Base-by-base conservation (phyloP, 371 early-diverging fungal species). In the Synchytrium microbalum region DNA sequence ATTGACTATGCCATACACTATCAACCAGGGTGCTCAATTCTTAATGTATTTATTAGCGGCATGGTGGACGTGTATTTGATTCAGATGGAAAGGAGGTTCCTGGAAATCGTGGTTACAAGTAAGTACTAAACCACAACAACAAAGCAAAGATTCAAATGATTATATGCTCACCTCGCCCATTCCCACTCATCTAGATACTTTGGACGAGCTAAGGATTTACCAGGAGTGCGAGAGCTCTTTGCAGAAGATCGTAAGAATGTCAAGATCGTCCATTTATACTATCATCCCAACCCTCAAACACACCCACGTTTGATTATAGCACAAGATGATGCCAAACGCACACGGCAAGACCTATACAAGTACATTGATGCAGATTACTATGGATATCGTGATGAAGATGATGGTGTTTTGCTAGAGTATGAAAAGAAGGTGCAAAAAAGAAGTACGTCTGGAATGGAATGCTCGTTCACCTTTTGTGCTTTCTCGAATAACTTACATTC, bases 181-280 rank as follows among this genome's bases (percentile, higher is more conserved):
- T 3, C 24, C 14, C 26, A 16, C 64, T 19, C 46, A 46, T 30
- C 10, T 64, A 86, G 88, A 73, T 92, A 96, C 70, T 97, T 95
- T 85, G 96, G 98, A n/a, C 88, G 95, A 55, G 96, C 98, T 58
- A 90, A 86, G 69, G 93, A 95, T 62, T 79, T 97, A 60, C 95
- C 95, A 0, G 96, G 94, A 23, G 95, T 97, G 51, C 84, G 88
- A 68, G 96, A 97, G 67, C 75, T 96, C 32, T 89, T 97, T 68
- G 92, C 88, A 59, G 76, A 86, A 70, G 81, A 67, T 61, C 70
- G 77, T 75, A 32, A 27, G 63, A 19, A 24, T 51, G 25, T 29
- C 59, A 32, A 30, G 24, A 26, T 10, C 33, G 27, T 33, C 0
- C 23, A 29, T 32, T 3, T 59, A 32, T 16, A 25, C 2, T 2